Conservation (phyloP, 1,139 yeast genomes). For the Magnusiomyces tetraspermus region DNA sequence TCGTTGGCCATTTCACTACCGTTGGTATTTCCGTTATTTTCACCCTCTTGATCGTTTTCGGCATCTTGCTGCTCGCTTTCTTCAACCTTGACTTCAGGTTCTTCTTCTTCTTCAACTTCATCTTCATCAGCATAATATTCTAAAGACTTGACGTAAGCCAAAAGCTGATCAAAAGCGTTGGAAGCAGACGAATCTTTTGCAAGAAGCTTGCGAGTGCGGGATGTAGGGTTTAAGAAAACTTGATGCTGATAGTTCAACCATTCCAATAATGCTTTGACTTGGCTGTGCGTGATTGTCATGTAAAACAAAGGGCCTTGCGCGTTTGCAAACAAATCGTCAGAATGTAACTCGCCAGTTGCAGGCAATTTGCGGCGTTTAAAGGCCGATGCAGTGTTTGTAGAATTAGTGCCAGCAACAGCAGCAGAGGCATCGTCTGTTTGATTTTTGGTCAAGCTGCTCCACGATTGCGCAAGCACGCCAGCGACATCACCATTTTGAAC, state of each 20-base stretch:
- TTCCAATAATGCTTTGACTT: background rate
- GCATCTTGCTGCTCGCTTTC: background rate
- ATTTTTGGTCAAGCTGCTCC: background rate
- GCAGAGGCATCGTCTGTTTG: background rate
- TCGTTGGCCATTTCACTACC: too few relatives aligned
- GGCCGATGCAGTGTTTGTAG: background rate
- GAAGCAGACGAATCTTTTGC: background rate
- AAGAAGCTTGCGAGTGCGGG: background rate
- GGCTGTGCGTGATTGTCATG: background rate
- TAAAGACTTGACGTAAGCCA: background rate
- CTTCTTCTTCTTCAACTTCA: conserved; percentile 2
- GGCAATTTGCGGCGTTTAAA: background rate
- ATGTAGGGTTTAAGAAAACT: background rate
- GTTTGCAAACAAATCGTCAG: background rate
- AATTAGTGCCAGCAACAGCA: background rate
- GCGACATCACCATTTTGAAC: background rate
- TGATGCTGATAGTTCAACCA: conserved; percentile 1
- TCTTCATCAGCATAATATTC: conserved; percentile 1
- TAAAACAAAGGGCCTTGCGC: background rate
- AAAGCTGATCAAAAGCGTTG: background rate
- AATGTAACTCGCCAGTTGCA: background rate
- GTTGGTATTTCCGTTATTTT: background rate
- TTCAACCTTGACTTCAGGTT: background rate
- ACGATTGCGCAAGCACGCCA: background rate
- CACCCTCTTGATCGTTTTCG: background rate